Conservation (phyloP, 2,329 filamentous ascomycete species). For the Bipolaris bicolor region DNA sequence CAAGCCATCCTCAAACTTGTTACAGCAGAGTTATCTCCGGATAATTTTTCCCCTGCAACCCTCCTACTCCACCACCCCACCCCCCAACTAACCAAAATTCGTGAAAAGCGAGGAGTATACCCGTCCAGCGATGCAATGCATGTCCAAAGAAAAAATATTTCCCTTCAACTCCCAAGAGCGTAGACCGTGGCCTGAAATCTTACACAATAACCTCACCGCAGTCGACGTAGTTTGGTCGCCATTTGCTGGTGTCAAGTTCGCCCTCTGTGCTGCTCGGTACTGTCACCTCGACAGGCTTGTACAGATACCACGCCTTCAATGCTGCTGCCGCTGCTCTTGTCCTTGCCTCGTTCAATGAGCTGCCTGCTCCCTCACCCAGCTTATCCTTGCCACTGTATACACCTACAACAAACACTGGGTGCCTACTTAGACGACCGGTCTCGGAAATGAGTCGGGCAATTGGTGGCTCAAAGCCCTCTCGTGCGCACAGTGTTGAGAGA, state of each 20-base stretch:
- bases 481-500: conserved; percentile 78
- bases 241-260: conserved; percentile 48
- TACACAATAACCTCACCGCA: conserved; percentile 61
- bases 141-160: conserved; percentile 6
- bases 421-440: conserved; percentile 82
- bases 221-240: conserved; percentile 64
- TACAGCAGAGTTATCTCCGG: conserved; percentile 1
- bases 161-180: conserved; percentile 28
- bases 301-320: conserved; percentile 95
- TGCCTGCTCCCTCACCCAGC: conserved; percentile 85
- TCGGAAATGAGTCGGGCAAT: conserved; percentile 88
- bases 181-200: conserved; percentile 20
- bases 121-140: conserved; percentile 16
- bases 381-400: conserved; percentile 92
- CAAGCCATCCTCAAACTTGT: not conserved
- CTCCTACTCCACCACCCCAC: not conserved
- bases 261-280: conserved; percentile 58
- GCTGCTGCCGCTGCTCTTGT: conserved; percentile 81
- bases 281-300: conserved; percentile 70
- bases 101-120: conserved; percentile 28
- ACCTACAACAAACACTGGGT: conserved; percentile 91
- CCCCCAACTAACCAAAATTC: conserved; percentile 7
- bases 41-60: not conserved
- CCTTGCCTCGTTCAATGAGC: conserved; percentile 78
- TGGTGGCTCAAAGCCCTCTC: conserved; percentile 87